Evolutionary conservation across 768 basidiomycete species (phyloP).

Genomic region (Rhizopogon vulgaris): DNA sequence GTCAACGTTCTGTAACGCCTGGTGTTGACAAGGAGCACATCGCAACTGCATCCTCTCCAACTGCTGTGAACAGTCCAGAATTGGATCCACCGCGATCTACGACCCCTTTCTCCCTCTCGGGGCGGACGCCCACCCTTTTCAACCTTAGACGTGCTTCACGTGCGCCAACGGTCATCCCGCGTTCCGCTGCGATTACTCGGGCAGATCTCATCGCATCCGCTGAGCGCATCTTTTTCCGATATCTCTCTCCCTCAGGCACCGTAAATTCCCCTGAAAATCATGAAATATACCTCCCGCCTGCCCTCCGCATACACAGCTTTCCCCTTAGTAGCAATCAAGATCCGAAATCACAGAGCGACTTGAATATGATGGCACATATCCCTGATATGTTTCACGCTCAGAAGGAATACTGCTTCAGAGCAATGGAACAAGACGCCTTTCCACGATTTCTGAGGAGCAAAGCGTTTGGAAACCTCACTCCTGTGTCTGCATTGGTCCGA

Average conservation of each 20-base stretch:
- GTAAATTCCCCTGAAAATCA: conserved; percentile 84
- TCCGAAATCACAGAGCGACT: conserved; percentile 61
- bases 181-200: conserved; percentile 85
- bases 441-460: conserved; percentile 93
- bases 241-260: conserved; percentile 77
- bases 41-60: conserved; percentile 42
- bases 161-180: conserved; percentile 91
- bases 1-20: conserved; percentile 45
- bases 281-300: conserved; percentile 95
- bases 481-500: conserved; percentile 80
- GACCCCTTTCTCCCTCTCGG: conserved; percentile 74
- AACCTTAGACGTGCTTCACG: conserved; percentile 72
- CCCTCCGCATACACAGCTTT: conserved; percentile 87
- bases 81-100: conserved; percentile 56
- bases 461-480: conserved; percentile 97
- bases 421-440: conserved; percentile 94
- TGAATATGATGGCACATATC: conserved; percentile 75
- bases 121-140: conserved; percentile 73
- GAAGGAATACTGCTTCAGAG: conserved; percentile 95
- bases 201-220: conserved; percentile 88
- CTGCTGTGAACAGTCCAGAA: conserved; percentile 34
- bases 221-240: conserved; percentile 93
- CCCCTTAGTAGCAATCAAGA: conserved; percentile 72
- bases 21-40: conserved; percentile 28
- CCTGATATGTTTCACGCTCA: conserved; percentile 97